Evolutionary conservation across 2,329 filamentous ascomycete species (phyloP), one percentile per base, ranked within the genome.

Genomic region (Calonectria pauciramosa): DNA sequence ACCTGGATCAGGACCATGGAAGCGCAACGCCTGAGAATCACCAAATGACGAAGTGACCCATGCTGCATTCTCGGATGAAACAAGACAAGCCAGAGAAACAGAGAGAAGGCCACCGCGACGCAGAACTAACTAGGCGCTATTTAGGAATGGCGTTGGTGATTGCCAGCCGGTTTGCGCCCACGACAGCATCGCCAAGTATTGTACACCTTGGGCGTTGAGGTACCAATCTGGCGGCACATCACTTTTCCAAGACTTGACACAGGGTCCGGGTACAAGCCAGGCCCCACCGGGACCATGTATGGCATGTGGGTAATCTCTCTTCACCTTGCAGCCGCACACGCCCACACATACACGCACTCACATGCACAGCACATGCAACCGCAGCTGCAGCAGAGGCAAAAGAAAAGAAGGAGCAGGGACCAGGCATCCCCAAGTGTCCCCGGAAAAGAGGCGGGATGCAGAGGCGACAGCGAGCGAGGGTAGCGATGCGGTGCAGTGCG

Each of bases 351-450:
- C 70, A 56, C 28, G 32, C 56, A 54, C 66, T 67, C 67, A 73
- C 71, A 73, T 73, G 71, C 71, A 67, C 51, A 56, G 71, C 71
- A 73, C 67, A 70, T 73, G 71, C 71, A 73, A 51, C 71, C 52
- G 64, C 70, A 60, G 63, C 68, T 65, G 56, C 68, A 65, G 26
- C 51, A 18, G 59, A 71, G 69, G 49, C 69, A 59, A 59, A 71
- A 38, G 52, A 36, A 60, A 59, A 41, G 36, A 38, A 54, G 11
- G 18, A 28, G n/a, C 70, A 68, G 56, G 65, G 65, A 68, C 56
- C 70, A 63, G 70, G 70, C 59, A 64, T 56, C 65, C 70, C 65
- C 64, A 64, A 64, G 23, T 38, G n/a, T 49, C 52, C 52, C 56
- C 47, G 41, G 52, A 70, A 41, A 30, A 59, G 41, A 70, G 36